Base-by-base conservation (phyloP, 2,329 filamentous ascomycete genomes). In the Colletotrichum lini region DNA sequence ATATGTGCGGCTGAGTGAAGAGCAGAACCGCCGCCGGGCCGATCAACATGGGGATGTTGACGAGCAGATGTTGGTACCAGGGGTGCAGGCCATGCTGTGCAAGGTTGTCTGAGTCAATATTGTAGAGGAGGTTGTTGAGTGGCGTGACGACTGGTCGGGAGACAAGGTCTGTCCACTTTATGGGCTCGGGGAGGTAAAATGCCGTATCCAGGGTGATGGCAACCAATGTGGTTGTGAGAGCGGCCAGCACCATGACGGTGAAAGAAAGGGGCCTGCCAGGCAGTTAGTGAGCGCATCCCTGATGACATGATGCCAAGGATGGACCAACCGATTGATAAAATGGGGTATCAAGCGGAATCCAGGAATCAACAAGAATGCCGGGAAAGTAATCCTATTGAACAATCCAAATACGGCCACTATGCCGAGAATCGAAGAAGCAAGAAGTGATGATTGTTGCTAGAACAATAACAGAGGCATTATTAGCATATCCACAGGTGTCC, bases 371-470 rank as follows among this genome's bases (percentile, higher is more conserved):
- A 99, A 83, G 80, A 97, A 99, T 16, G 95, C 96, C 56, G 96
- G 96, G 81, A 98, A 98, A 12, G 96, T 99, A 78, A 98, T 98
- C 75, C 96, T 91, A 82, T 98, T 99, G 83, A 99, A 99, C 70
- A 96, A 84, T 60, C 96, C 96, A 77, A 96, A 93, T 16, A 98
- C 92, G 63, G 90, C 87, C 65, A 98, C 90, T 72, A 95, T 90
- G 40, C 94, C 94, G 50, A 99, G 89, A 52, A 96, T 86, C 50
- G 90, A 88, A 69, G 93, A 95, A 23, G 95, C 91, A 75, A 94
- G 84, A 67, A 94, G 85, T 58, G 94, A 94, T 67, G 94, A 92
- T 77, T 89, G 90, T 82, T 95, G 90, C 90, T 94, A 79, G 69
- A 73, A 70, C 13, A 40, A 54, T 38, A 38, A 8, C 35, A 38